Conservation (phyloP, 768 basidiomycete genomes). For the Panus rudis region DNA sequence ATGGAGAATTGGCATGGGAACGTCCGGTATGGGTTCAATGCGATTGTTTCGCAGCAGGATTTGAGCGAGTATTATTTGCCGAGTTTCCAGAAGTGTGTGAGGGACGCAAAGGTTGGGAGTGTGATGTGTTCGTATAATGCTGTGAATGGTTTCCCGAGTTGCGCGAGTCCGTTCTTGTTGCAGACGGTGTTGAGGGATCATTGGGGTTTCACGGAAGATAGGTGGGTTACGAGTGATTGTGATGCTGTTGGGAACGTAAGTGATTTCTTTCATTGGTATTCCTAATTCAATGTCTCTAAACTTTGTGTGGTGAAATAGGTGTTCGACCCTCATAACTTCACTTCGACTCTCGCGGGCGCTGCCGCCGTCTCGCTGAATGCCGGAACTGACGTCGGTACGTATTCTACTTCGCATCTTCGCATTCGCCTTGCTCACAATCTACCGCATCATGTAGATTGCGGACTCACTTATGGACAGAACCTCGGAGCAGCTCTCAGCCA, state of each 20-base stretch:
- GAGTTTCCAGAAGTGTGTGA: conserved; percentile 51
- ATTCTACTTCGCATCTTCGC: not conserved
- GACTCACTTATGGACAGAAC: conserved; percentile 36
- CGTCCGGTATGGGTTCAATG: conserved; percentile 43
- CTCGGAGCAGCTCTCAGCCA: conserved; percentile 43
- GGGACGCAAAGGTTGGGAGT: conserved; percentile 53
- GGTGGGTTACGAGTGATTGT: conserved; percentile 54
- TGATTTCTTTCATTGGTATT: not conserved
- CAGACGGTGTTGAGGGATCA: conserved; percentile 43
- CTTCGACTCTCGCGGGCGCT: conserved; percentile 36
- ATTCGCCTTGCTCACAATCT: not conserved
- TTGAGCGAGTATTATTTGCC: conserved; percentile 50
- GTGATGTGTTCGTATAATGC: conserved; percentile 62
- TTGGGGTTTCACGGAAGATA: conserved; percentile 41
- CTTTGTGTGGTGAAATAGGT: too few relatives aligned
- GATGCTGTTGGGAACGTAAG: conserved; percentile 41
- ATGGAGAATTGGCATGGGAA: conserved; percentile 50
- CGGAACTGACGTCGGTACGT: conserved; percentile 19
- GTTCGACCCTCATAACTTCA: conserved; percentile 43
- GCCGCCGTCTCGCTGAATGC: conserved; percentile 44
- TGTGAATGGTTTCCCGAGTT: conserved; percentile 52
- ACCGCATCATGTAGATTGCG: conserved; percentile 54
- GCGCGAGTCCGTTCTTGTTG: conserved; percentile 46
- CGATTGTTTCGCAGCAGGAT: conserved; percentile 47
- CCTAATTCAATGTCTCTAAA: too few relatives aligned